Evolutionary conservation across 2,329 filamentous ascomycete genomes (phyloP), one percentile per base, ranked within the genome.

Genomic region (Arthrobotrys sphaeroides): DNA sequence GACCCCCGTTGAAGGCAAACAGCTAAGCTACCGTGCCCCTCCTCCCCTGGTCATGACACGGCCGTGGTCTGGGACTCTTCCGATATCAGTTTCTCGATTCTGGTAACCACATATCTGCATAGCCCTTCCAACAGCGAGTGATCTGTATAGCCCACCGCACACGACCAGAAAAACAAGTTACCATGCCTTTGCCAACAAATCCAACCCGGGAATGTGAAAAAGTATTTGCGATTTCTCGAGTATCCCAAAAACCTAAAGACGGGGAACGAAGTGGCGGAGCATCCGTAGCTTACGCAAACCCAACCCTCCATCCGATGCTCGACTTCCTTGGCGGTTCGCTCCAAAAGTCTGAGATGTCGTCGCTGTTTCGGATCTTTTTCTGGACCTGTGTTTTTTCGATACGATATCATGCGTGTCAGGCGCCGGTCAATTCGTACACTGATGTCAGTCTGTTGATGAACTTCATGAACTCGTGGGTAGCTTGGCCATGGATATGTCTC

Each of bases 321-420:
- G 24, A 6, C 26, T 16, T 53, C 53, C 33, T 53, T 59, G 53
- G 38, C 53, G 53, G 16, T 59, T 26, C n/a, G 33, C 36, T 31
- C 22, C 20, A 33, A 45, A 38, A 28, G 49, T 53, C 42, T 42
- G 43, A 45, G 57, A 36, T 59, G 69, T 66, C 69, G 69, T 73
- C 61, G 69, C 69, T 73, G 69, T 73, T 73, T 73, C 69, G 69
- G 69, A 73, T 55, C 26, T 70, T 61, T 31, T 31, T 59, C 31
- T 33, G 28, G 28, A 33, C 28, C n/a, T n/a, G n/a, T n/a, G n/a
- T n/a, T n/a, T n/a, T n/a, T n/a, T n/a, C n/a, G n/a, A n/a, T n/a
- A n/a, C n/a, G n/a, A n/a, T n/a, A n/a, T n/a, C n/a, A n/a, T n/a
- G n/a, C n/a, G n/a, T n/a, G n/a, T n/a, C n/a, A n/a, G n/a, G n/a